These are phyloP conservation scores for Hanseniaspora thailandica DNA, from an alignment of 805 yeast genomes.

Conservation along the genomic window DNA sequence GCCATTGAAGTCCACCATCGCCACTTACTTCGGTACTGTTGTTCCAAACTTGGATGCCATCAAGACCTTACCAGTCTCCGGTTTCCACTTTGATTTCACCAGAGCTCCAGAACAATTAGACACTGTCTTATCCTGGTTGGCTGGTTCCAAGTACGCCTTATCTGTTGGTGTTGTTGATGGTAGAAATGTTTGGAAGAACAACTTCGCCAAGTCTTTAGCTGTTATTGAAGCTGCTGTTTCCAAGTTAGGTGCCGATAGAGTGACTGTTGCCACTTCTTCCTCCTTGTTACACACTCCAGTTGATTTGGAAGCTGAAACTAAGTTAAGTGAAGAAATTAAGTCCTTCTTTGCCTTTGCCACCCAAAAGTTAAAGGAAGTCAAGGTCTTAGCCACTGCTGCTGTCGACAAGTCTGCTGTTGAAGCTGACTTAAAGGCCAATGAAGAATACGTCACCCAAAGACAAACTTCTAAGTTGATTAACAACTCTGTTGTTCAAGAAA, in stretches of 20 bases:
- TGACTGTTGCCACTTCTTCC: constrained; percentile 86
- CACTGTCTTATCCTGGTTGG: constrained; percentile 56
- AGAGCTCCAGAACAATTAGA: constrained; percentile 95
- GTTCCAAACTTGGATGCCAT: constrained; percentile 89
- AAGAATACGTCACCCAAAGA: constrained; percentile 76
- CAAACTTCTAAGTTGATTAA: constrained; percentile 77
- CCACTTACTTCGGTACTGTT: constrained; percentile 97
- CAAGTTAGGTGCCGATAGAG: constrained; percentile 76
- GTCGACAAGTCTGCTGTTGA: constrained; percentile 57
- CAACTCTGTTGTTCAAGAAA: constrained; percentile 78
- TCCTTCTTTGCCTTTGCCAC: constrained; percentile 98
- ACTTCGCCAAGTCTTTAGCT: constrained; percentile 75
- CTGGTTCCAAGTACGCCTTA: constrained; percentile 49
- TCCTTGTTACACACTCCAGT: constrained; percentile 98
- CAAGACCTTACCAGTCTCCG: constrained; percentile 82
- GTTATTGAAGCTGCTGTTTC: constrained; percentile 71
- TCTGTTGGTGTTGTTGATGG: constrained; percentile 98
- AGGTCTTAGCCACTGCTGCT: constrained; percentile 72
- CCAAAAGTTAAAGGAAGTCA: constrained; percentile 89
- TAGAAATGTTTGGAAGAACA: constrained; percentile 99
- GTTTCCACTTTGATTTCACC: constrained; percentile 92
- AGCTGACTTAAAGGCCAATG: constrained; percentile 71
- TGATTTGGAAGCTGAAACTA: constrained; percentile 83
- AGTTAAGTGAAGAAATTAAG: constrained; percentile 80
- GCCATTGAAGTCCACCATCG: constrained; percentile 58